Percentiles rank a stretch among this genome's conserved stretches.
Conservation (phyloP, 2,329 filamentous ascomycete species). For the Chrysosphaeria jannelii region DNA sequence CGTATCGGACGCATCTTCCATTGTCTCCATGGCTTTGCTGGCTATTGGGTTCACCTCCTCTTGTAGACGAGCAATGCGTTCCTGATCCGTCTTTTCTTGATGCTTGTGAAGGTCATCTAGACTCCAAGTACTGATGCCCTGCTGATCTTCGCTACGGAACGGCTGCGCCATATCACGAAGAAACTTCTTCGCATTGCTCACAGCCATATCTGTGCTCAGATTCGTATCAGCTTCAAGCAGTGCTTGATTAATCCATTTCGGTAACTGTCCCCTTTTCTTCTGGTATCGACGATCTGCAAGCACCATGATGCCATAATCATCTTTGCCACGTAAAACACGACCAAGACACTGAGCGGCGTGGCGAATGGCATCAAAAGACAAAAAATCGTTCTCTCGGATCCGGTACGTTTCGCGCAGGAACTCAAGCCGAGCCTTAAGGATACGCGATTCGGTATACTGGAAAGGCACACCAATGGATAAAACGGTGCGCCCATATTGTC, state of each 20-base stretch:
- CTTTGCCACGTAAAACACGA: constrained; percentile 79
- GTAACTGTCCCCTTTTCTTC: constrained; percentile 69
- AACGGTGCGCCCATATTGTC: constrained; percentile 90
- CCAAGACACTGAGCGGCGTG: constrained; percentile 91
- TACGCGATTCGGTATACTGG: constrained; percentile 93
- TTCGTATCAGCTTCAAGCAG: constrained; percentile 66
- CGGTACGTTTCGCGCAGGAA: constrained; percentile 93
- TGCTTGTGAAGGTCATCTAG: constrained; percentile 23
- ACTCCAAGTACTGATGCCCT: constrained; percentile 56
- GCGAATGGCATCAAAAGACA: constrained; percentile 98
- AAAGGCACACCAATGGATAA: constrained; percentile 92
- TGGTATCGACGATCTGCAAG: constrained; percentile 79
- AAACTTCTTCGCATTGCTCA: constrained; percentile 69
- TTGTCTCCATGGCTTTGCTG: too few species aligned
- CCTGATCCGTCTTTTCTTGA: constrained; percentile 43
- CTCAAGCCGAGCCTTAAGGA: constrained; percentile 80
- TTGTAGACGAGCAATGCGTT: constrained; percentile 32
- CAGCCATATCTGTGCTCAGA: constrained; percentile 82
- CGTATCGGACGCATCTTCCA: too few species aligned
- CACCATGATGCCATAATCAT: constrained; percentile 99
- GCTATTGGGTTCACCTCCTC: constrained; percentile 11
- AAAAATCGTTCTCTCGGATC: constrained; percentile 87
- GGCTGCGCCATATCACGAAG: constrained; percentile 76
- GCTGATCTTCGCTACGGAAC: constrained; percentile 54
- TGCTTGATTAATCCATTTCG: constrained; percentile 87